Percentiles rank a stretch among this genome's conserved stretches.
Conservation (phyloP, 163 green algal species). For the Volvox carteri region DNA sequence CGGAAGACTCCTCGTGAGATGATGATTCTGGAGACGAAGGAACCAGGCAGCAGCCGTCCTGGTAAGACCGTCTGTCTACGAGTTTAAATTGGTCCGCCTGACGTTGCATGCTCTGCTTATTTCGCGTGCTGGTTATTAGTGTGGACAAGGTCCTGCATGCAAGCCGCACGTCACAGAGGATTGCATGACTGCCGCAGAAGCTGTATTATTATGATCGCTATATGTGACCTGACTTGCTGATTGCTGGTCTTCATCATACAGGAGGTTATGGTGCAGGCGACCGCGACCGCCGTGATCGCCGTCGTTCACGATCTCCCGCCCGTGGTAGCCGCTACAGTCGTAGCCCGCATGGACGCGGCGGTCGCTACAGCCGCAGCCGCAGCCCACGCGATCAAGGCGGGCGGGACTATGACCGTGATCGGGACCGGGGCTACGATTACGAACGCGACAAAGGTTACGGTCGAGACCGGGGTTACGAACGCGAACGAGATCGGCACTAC, state of each 20-base stretch:
- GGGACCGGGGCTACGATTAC: constrained; percentile 17
- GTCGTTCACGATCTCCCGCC: constrained; percentile 5
- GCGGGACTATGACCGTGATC: background rate
- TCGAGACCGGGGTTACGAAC: background rate
- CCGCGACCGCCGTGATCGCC: constrained; percentile 10
- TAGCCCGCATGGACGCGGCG: background rate
- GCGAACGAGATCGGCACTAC: background rate
- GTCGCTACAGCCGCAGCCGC: too few relatives aligned
- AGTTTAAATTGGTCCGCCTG: background rate
- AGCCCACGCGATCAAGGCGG: background rate
- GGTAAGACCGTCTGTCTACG: background rate
- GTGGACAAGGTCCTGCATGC: too few relatives aligned
- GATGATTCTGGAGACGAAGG: constrained; percentile 65
- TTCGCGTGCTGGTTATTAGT: too few relatives aligned
- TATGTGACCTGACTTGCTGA: too few relatives aligned
- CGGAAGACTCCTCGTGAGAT: constrained; percentile 85
- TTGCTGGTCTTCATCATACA: background rate
- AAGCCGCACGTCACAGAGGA: too few relatives aligned
- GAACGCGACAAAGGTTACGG: background rate
- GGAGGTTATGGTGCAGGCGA: background rate
- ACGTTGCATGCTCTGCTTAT: too few relatives aligned
- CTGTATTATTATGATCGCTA: too few relatives aligned
- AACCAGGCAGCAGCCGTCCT: background rate
- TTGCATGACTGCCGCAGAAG: too few relatives aligned
- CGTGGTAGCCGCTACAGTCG: constrained; percentile 33